Percentiles rank a stretch among this genome's conserved stretches.
phyloP scores from a whole-genome alignment of 257 asterid genomes.

The Salvia splendens region DNA sequence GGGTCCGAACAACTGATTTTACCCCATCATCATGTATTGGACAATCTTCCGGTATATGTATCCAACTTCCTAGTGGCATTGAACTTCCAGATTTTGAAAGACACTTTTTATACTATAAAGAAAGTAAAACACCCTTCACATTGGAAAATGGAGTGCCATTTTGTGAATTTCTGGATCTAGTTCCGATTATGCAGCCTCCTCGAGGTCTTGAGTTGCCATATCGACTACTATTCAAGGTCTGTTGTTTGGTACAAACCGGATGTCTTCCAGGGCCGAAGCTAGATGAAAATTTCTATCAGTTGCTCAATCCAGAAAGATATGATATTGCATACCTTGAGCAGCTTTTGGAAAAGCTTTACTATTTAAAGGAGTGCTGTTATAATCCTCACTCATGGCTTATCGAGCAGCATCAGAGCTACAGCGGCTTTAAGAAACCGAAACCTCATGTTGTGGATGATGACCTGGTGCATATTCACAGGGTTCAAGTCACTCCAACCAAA shows the following conservation, averaged over 20 bases:
- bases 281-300: slow-evolving; percentile 47
- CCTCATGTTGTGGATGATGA: slow-evolving; percentile 69
- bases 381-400: slow-evolving; percentile 70
- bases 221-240: slow-evolving; percentile 57
- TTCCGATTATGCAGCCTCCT: slow-evolving; percentile 71
- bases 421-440: slow-evolving; percentile 46
- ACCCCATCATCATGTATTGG: slow-evolving; percentile 61
- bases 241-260: slow-evolving; percentile 75
- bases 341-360: slow-evolving; percentile 61
- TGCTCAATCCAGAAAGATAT: slow-evolving; percentile 50
- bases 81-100: slow-evolving; percentile 60
- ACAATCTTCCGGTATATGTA: slow-evolving; percentile 80
- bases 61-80: slow-evolving; percentile 57
- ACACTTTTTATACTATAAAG: slow-evolving; percentile 54
- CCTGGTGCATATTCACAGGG: slow-evolving; percentile 72
- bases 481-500: slow-evolving; percentile 81
- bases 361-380: slow-evolving; percentile 79
- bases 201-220: slow-evolving; percentile 53
- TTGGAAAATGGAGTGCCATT: slow-evolving; percentile 51
- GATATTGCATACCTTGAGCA: slow-evolving; percentile 53
- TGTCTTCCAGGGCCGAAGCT: slow-evolving; percentile 76
- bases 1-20: slow-evolving; percentile 89
- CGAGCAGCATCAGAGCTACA: slow-evolving; percentile 49
- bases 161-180: slow-evolving; percentile 45
- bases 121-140: slow-evolving; percentile 43